Evolutionary conservation across 768 basidiomycete species (phyloP).

Genomic region (Russula griseocarnosa): DNA sequence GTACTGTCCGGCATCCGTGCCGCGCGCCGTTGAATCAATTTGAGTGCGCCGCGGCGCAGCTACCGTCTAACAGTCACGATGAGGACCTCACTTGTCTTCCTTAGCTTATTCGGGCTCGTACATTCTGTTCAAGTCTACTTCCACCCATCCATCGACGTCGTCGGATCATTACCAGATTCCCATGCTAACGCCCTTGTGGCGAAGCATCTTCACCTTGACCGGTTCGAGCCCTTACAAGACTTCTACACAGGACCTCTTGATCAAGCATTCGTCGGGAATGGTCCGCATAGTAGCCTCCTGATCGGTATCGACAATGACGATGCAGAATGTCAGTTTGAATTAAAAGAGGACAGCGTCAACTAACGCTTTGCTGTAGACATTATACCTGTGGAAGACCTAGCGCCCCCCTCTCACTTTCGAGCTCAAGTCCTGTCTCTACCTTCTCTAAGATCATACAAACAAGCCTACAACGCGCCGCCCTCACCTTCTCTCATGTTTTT

Average conservation of each 20-base stretch:
- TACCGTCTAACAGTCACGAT: conserved; percentile 16
- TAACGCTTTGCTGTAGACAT: conserved; percentile 42
- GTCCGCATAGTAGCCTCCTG: conserved; percentile 47
- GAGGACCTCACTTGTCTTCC: conserved; percentile 16
- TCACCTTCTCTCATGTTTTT: conserved; percentile 54
- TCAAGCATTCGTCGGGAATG: conserved; percentile 55
- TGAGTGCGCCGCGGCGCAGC: neutral
- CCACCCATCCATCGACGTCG: conserved; percentile 4
- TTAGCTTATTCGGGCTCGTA: conserved; percentile 17
- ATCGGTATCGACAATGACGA: conserved; percentile 55
- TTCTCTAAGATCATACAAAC: conserved; percentile 54
- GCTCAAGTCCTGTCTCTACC: conserved; percentile 37
- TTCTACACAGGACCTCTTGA: conserved; percentile 29
- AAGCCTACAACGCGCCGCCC: conserved; percentile 54
- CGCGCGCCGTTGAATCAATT: neutral
- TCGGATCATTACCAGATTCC: conserved; percentile 1
- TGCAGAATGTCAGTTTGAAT: conserved; percentile 46
- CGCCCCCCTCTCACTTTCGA: conserved; percentile 46
- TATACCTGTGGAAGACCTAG: conserved; percentile 47
- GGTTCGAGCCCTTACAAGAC: conserved; percentile 49
- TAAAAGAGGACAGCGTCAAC: neutral
- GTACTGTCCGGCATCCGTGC: neutral
- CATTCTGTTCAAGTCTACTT: conserved; percentile 25
- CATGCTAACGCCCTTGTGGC: conserved; percentile 55
- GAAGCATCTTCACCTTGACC: conserved; percentile 68